Evolutionary conservation across 441 rosid genomes (phyloP).

Genomic region (Jatropha podagrica): DNA sequence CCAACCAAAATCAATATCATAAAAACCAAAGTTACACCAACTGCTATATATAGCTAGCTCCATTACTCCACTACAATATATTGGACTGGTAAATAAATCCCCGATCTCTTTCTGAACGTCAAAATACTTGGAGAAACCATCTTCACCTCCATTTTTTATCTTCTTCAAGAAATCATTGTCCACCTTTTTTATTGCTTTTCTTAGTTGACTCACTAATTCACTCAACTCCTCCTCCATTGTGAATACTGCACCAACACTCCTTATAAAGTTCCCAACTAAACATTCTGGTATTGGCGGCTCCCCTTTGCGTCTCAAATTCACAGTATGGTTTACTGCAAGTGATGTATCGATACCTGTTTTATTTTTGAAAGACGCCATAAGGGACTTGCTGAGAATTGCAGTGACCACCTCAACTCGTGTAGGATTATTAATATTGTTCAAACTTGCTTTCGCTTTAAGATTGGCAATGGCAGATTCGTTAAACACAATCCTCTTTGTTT

Average conservation of each 20-base stretch:
- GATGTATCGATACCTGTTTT: conserved; percentile 4
- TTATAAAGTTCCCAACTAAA: conserved; percentile 26
- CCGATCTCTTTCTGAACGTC: background rate
- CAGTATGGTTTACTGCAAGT: conserved; percentile 10
- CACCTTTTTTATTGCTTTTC: background rate
- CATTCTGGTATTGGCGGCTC: conserved; percentile 16
- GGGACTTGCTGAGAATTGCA: background rate
- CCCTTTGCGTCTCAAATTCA: conserved; percentile 25
- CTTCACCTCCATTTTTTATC: background rate
- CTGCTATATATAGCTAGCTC: conserved; percentile 13
- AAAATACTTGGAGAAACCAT: conserved; percentile 3
- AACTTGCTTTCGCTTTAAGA: conserved; percentile 11
- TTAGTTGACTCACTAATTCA: conserved; percentile 5
- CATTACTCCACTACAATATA: background rate
- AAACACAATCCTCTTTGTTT: conserved; percentile 15
- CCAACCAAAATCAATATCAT: conserved; percentile 34
- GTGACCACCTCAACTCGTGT: conserved; percentile 29
- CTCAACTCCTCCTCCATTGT: background rate
- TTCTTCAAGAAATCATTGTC: background rate
- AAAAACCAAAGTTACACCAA: conserved; percentile 22
- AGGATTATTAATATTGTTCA: background rate
- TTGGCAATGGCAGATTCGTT: conserved; percentile 2
- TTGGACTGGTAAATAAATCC: background rate
- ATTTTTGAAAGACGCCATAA: background rate
- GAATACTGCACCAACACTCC: background rate